Evolutionary conservation across 2,329 filamentous ascomycete genomes (phyloP), one percentile per base, ranked within the genome.

Genomic region (Leptographium radiaticola): DNA sequence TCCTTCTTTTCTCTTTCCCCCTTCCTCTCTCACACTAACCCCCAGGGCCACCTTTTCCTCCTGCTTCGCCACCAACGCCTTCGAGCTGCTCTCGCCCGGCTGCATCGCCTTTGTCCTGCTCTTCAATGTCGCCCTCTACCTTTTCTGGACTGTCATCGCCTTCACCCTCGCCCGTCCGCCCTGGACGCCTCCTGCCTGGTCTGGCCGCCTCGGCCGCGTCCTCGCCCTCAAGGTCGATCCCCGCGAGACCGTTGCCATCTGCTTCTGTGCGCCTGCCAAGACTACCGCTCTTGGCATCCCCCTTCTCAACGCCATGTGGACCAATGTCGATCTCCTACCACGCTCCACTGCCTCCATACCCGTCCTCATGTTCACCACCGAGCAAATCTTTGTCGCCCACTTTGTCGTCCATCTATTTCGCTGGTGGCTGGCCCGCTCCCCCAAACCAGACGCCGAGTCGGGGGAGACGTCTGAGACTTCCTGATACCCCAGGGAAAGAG

Each of bases 261-360:
- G 83, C 60, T 87, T 87, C 65, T 87, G 83, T 61, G 82, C 80
- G 31, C 83, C 84, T 0, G 84, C 84, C 15, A 89, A 89, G 66
- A 86, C 84, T 3, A 83, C 83, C 1, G 81, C 79, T 3, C 71
- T 88, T 55, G 83, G 84, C 0, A 84, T 88, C 9, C 84, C 84
- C 0, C 64, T 88, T 33, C 74, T 80, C 51, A 78, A 79, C 36
- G 78, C 84, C 55, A 87, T 88, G 78, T 88, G 82, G 71, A 69
- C 12, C 1, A 30, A 44, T 1, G 49, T 71, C 15, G 71, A 76
- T 15, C 67, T 79, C 11, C 73, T 75, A 58, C 66, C 77, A 45
- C 66, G 77, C 42, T 74, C 77, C 20, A 71, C 77, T 56, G 74
- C 84, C 47, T 77, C 83, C 62, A 78, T 85, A 34, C 81, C 82